Base-by-base conservation (phyloP, 2,329 filamentous ascomycete genomes). In the Botrytis fabae region DNA sequence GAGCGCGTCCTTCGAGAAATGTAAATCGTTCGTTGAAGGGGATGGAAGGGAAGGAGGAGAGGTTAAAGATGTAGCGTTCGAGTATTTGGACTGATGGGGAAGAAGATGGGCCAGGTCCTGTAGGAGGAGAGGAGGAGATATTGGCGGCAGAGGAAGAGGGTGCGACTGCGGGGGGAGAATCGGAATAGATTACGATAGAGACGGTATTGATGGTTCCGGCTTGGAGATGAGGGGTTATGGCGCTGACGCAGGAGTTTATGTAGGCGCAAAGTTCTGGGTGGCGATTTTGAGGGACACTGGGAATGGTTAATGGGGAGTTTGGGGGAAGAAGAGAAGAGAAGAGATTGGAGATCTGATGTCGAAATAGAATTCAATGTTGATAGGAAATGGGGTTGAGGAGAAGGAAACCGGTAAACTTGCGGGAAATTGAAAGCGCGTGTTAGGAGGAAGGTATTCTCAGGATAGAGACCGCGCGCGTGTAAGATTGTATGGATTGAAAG, bases 401-500 rank as follows among this genome's bases (percentile, higher is more conserved):
- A 40, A 44, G 61, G 20, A 20, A 42, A 42, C 14, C 25, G 44
- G 51, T 18, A 18, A 4, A n/a, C 63, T 51, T 10, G 48, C 63
- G 91, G 85, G 76, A 89, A 89, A 82, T 92, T 92, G 84, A 92
- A 92, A 78, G 89, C 90, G 74, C 89, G 86, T 10, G 89, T 87
- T 60, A 88, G 86, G 63, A 91, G 84, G 81, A 93, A 93, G n/a
- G 90, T 89, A 54, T 85, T 83, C 71, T 83, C 82, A 2, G 91
- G 91, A 79, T 93, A 93, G 78, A 93, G 86, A 73, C 83, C 82
- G 75, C 91, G 89, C 62, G 91, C 86, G 81, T 89, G 91, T 73
- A 93, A 85, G 77, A 93, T 90, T 73, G 91, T 91, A 81, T 93
- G 91, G 75, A 91, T 88, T 74, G 90, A 88, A 71, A 91, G 89